Conservation (phyloP, 83 land plant genomes). For the Larix sibirica region DNA sequence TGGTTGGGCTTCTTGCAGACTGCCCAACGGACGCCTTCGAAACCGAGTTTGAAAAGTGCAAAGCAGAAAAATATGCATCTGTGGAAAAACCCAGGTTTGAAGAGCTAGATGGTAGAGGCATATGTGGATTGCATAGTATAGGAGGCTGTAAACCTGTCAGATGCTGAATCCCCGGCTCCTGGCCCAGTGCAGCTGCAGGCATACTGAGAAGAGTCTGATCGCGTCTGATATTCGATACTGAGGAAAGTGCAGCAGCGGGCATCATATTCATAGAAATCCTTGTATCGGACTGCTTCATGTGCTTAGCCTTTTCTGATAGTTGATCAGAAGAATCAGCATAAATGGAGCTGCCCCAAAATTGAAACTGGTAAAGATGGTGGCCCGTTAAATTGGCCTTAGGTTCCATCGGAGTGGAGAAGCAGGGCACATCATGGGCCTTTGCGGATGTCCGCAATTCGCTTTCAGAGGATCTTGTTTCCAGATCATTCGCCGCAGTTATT, state of each 20-base stretch:
- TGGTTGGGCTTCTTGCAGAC: not conserved
- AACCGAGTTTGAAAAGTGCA: not conserved
- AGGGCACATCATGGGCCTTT: not conserved
- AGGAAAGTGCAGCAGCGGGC: not conserved
- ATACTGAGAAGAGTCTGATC: not conserved
- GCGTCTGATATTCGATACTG: not conserved
- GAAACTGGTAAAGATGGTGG: not conserved
- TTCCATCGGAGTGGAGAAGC: constrained; percentile 4
- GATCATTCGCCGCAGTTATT: not conserved
- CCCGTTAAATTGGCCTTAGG: not conserved
- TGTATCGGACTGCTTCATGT: not conserved
- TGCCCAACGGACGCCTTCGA: too few species aligned
- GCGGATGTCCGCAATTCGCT: not conserved
- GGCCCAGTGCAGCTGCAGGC: too few species aligned
- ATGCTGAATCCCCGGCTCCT: not conserved
- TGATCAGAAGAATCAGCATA: not conserved
- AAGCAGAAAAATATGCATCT: not conserved
- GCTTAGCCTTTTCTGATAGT: not conserved
- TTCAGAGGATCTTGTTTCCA: not conserved
- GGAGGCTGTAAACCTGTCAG: too few species aligned
- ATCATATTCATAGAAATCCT: not conserved
- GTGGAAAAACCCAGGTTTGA: not conserved
- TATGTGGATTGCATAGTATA: not conserved
- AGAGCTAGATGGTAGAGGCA: not conserved
- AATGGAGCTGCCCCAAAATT: not conserved